These are phyloP conservation scores for Stenogyne calaminthoides DNA, from an alignment of 305 asterid genomes.

Conservation along the genomic window DNA sequence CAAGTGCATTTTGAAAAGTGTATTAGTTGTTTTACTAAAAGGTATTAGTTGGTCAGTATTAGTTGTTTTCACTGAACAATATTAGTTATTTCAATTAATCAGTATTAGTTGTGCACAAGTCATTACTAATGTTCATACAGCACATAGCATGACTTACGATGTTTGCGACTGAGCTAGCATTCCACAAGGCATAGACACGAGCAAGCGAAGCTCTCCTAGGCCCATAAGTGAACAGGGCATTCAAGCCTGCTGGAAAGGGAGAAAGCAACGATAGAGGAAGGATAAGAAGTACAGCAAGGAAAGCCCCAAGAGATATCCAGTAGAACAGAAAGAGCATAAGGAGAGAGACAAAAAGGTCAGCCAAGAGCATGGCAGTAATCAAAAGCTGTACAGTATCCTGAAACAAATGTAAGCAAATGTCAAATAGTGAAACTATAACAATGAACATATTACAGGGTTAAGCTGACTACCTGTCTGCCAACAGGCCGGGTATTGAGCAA, in stretches of 20 bases:
- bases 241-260: slow-evolving; percentile 95
- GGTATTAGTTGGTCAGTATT: too few relatives aligned
- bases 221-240: slow-evolving; percentile 89
- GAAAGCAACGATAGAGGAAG: slow-evolving; percentile 96
- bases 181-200: slow-evolving; percentile 94
- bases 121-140: not conserved
- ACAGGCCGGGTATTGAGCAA: slow-evolving; percentile 91
- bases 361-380: slow-evolving; percentile 82
- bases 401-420: slow-evolving; percentile 43
- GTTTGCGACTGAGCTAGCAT: slow-evolving; percentile 80
- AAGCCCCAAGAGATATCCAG: slow-evolving; percentile 92
- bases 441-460: slow-evolving; percentile 30
- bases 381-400: slow-evolving; percentile 94
- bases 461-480: slow-evolving; percentile 77
- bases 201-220: slow-evolving; percentile 90
- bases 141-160: slow-evolving; percentile 54
- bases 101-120: too few relatives aligned
- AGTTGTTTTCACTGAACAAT: too few relatives aligned
- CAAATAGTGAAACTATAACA: slow-evolving; percentile 26
- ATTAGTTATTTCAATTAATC: too few relatives aligned
- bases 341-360: slow-evolving; percentile 82
- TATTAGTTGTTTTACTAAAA: too few relatives aligned
- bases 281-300: slow-evolving; percentile 87
- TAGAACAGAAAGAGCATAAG: slow-evolving; percentile 81
- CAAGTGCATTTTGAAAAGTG: too few relatives aligned